phyloP scores from a whole-genome alignment of 1,284 basidiomycete genomes.

The Sporisorium graminicola region DNA sequence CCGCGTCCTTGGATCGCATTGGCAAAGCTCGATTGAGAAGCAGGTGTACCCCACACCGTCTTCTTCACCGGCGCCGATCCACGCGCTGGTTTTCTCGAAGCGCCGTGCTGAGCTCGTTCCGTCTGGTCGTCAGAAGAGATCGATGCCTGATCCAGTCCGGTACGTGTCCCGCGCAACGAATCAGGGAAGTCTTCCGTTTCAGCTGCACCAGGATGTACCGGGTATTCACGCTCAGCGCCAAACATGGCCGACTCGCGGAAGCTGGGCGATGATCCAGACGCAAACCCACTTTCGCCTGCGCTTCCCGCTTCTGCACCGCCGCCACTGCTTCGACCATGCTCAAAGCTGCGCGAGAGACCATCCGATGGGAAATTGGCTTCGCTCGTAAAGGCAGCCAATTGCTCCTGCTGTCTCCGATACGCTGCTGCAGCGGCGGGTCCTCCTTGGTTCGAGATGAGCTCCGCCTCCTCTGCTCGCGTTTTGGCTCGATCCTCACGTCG shows the following conservation, averaged over 20 bases:
- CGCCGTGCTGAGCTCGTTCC: conserved; percentile 9
- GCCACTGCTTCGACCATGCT: conserved; percentile 10
- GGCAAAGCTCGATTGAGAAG: conserved; percentile 49
- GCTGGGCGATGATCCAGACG: conserved; percentile 43
- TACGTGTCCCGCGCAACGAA: conserved; percentile 33
- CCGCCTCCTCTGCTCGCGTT: conserved; percentile 57
- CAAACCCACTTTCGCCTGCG: conserved; percentile 13
- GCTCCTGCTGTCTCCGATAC: conserved; percentile 44
- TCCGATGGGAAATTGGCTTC: conserved; percentile 49
- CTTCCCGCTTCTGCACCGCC: conserved; percentile 8
- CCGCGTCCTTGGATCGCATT: conserved; percentile 42
- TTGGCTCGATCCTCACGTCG: conserved; percentile 64
- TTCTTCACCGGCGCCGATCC: conserved; percentile 28
- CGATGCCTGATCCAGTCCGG: conserved; percentile 33
- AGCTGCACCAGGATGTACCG: conserved; percentile 58
- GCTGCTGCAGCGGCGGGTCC: conserved; percentile 46
- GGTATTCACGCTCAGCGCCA: conserved; percentile 66
- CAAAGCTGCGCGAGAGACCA: conserved; percentile 51
- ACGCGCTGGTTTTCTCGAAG: not conserved
- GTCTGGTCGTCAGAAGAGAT: conserved; percentile 43
- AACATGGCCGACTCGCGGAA: conserved; percentile 65
- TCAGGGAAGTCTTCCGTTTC: conserved; percentile 59
- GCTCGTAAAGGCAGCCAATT: conserved; percentile 37
- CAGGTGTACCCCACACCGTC: conserved; percentile 68
- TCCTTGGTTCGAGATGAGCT: conserved; percentile 39